Base-by-base conservation (phyloP, 108 stramenopile genomes). In the Discostella pseudostelligera region DNA sequence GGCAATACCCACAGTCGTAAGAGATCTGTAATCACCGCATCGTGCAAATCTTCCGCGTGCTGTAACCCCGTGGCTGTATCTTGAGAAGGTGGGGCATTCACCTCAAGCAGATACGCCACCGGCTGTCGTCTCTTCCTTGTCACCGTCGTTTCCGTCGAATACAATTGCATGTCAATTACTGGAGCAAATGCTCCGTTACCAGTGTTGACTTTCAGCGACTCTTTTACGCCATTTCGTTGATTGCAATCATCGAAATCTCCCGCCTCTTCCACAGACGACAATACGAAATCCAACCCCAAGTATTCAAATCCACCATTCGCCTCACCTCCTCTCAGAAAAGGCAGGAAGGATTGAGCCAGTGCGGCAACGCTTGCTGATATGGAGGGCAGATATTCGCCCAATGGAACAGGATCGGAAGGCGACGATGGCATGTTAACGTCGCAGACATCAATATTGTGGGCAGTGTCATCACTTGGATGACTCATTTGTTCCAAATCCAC, bases 251-350 rank as follows among this genome's bases (percentile, higher is more conserved):
- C 51, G n/a, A 61, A 39, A 22, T 28, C 20, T 39, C 24, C 48
- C 11, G 45, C 56, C 16, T 36, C 54, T 13, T 71, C 55, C 4
- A 71, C 61, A 24, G 83, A 83, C 9, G 86, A 84, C 10, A 93
- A 59, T 19, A 90, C 82, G 66, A 90, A 93, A 62, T 93, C 92
- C 65, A 93, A 69, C 26, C 92, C 92, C 16, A 89, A 65, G 50
- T 93, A 93, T 76, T 93, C 92, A 48, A 93, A 90, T n/a, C 92
- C 92, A 51, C 71, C 16, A 72, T 93, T 93, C 9, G 72, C 72
- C 42, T 84, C 56, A 16, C 92, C 92, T 59, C 92, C 92, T 19
- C 77, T 40, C 12, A 87, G 36, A 79, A 72, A 86, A 7, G 81
- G 72, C 43, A 75, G 69, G 3, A 84, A 65, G 14, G 64, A 58